A percentile compares a stretch with the other conserved stretches of the same genome.
phyloP scores from a whole-genome alignment of 2,329 filamentous ascomycete genomes.

The Verticillium longisporum region DNA sequence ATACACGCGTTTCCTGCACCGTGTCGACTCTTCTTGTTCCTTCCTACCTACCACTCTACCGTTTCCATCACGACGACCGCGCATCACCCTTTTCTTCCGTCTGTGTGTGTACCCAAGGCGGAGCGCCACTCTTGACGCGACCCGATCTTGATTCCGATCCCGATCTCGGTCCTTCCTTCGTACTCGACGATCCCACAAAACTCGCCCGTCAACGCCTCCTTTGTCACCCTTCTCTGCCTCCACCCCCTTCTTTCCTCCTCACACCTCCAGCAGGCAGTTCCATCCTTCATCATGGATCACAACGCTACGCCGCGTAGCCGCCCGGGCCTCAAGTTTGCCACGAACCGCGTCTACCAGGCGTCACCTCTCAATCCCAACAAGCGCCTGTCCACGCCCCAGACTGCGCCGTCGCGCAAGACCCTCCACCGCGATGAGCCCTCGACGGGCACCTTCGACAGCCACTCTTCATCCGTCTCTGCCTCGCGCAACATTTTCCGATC shows the following conservation, averaged over 20 bases:
- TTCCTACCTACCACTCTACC: slow-evolving; percentile 3
- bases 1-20: background rate
- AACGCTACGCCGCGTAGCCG: slow-evolving; percentile 30
- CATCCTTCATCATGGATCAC: slow-evolving; percentile 9
- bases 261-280: background rate
- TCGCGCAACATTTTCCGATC: slow-evolving; percentile 34
- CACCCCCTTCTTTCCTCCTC: background rate
- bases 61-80: background rate
- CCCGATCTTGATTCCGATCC: slow-evolving; percentile 7
- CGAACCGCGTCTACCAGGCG: slow-evolving; percentile 32
- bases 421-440: slow-evolving; percentile 27
- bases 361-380: slow-evolving; percentile 27
- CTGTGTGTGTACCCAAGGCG: slow-evolving; percentile 8
- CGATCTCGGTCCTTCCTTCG: background rate
- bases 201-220: background rate
- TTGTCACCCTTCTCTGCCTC: background rate
- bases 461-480: slow-evolving; percentile 25
- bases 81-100: slow-evolving; percentile 5
- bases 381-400: slow-evolving; percentile 29
- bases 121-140: slow-evolving; percentile 6
- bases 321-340: slow-evolving; percentile 31
- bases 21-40: slow-evolving; percentile 2
- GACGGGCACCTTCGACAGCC: slow-evolving; percentile 23
- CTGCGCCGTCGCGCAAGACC: slow-evolving; percentile 27
- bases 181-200: background rate